Conservation (phyloP, 805 yeast species). For the Brettanomyces anomalus region DNA sequence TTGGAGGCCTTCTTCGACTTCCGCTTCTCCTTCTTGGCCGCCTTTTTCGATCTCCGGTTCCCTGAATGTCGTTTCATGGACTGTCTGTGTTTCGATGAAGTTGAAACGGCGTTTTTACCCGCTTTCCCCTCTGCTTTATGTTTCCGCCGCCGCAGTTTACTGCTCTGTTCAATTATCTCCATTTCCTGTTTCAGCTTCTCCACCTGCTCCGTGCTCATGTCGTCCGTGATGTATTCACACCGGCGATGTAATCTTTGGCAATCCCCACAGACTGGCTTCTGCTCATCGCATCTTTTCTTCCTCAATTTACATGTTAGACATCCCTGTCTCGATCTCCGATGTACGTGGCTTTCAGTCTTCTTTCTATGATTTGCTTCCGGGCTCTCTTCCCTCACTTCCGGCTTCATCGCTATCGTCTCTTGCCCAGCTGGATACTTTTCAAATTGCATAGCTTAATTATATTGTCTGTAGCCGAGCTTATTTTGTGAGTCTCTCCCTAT, state of each 20-base stretch:
- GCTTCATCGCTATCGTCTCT: neutral
- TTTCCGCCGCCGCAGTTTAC: slow-evolving; percentile 34
- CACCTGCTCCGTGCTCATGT: slow-evolving; percentile 34
- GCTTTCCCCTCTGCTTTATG: slow-evolving; percentile 4
- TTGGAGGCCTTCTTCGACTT: neutral
- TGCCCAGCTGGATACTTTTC: neutral
- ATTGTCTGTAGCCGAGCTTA: too few species aligned
- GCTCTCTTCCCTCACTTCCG: neutral
- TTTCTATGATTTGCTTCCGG: neutral
- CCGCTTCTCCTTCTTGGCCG: neutral
- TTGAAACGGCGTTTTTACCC: neutral
- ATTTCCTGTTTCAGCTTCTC: slow-evolving; percentile 28
- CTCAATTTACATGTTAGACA: slow-evolving; percentile 62
- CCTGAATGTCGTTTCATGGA: neutral
- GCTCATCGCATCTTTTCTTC: slow-evolving; percentile 50
- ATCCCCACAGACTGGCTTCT: slow-evolving; percentile 40
- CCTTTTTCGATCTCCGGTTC: neutral
- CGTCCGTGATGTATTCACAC: slow-evolving; percentile 39
- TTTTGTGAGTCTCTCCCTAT: too few species aligned
- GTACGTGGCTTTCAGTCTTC: neutral
- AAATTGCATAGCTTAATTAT: too few species aligned
- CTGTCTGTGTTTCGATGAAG: neutral
- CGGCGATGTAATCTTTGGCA: slow-evolving; percentile 36
- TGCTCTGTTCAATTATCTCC: slow-evolving; percentile 29
- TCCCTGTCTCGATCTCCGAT: slow-evolving; percentile 41